Evolutionary conservation across 2,329 filamentous ascomycete genomes (phyloP), one percentile per base, ranked within the genome.

Genomic region (Fusarium oligoseptatum): DNA sequence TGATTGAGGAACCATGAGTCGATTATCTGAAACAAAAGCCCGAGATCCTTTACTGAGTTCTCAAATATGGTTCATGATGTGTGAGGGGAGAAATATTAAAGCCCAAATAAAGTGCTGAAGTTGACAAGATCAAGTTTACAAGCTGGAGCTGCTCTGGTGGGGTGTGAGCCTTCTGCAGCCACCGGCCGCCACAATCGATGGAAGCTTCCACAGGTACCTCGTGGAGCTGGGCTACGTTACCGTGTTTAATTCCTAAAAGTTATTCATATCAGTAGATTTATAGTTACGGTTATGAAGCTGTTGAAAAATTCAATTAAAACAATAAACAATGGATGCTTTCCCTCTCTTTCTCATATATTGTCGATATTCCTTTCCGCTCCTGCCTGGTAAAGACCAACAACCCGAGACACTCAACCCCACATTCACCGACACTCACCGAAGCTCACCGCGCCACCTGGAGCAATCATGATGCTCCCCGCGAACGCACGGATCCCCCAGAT

Each of bases 351-450:
- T 48, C 32, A 48, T 48, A 15, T 15, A 24, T 45, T 4, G 43
- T 15, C 43, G 20, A 24, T 14, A 15, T 48, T 24, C 43, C 43
- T 48, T 48, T 22, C 20, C 14, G 43, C 14, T 24, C 12, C 43
- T 24, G 20, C 43, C 22, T 48, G 43, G 43, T 15, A 45, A 62
- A 64, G 22, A 43, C 70, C 57, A 66, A 61, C 64, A 65, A 72
- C 71, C 67, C 60, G 52, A 71, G 37, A 29, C 36, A 15, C 55
- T 7, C 43, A 67, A 77, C 81, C 81, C 81, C 81, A 79, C 81
- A 67, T 80, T 80, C 80, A 82, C 80, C 80, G 74, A 75, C 64
- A 37, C 72, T 79, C 78, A 82, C 80, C 81, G 80, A 80, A 64
- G 43, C 73, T 79, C 78, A 82, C 80, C 81, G 80, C 79, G 43